phyloP scores from a whole-genome alignment of 257 asterid species.

The Capsicum chinense region DNA sequence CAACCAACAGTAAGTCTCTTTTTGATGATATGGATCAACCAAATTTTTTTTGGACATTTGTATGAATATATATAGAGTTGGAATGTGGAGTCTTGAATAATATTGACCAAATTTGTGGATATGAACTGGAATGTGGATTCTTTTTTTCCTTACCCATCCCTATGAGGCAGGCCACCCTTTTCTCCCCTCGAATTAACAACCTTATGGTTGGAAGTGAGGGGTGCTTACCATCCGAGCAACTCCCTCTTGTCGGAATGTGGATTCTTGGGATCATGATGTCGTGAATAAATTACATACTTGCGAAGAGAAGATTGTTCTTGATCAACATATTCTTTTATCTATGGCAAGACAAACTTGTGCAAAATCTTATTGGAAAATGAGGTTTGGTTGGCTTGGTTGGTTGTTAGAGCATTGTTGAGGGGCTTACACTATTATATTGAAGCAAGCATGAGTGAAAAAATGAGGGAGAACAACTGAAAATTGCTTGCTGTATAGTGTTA shows the following conservation, averaged over 20 bases:
- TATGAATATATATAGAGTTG: background rate
- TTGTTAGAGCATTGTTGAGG: background rate
- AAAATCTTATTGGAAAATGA: background rate
- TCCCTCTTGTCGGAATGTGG: too few species aligned
- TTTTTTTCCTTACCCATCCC: too few species aligned
- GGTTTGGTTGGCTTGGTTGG: background rate
- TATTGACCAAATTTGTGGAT: background rate
- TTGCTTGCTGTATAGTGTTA: background rate
- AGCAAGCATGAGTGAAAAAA: background rate
- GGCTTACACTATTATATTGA: background rate
- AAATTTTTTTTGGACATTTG: background rate
- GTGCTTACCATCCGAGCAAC: too few species aligned
- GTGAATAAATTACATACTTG: background rate
- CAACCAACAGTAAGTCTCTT: background rate
- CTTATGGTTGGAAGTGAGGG: too few species aligned
- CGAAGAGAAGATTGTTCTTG: background rate
- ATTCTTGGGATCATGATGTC: background rate
- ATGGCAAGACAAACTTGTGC: background rate
- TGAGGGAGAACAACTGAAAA: background rate
- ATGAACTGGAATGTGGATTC: background rate
- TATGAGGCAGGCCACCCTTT: too few species aligned
- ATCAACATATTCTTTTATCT: background rate
- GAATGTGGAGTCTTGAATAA: background rate
- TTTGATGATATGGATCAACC: background rate
- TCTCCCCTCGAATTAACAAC: too few species aligned